phyloP scores from a whole-genome alignment of 1,139 yeast species.

The Debaryomycetaceae sp. region DNA sequence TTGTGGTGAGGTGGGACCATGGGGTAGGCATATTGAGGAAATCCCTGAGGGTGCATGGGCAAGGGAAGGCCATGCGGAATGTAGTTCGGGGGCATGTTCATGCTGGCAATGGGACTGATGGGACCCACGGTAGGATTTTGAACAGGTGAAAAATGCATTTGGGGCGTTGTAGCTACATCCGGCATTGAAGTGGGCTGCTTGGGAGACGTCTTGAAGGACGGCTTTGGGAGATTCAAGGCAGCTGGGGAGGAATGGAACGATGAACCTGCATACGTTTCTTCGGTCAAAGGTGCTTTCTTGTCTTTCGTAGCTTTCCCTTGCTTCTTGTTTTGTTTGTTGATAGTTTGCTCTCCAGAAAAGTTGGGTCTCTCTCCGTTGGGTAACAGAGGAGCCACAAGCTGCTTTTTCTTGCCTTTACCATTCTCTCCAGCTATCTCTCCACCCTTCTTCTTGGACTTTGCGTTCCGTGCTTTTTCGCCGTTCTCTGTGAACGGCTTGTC shows the following conservation, averaged over 20 bases:
- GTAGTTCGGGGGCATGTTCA: conserved; percentile 1
- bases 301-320: conserved; percentile 11
- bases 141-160: conserved; percentile 6
- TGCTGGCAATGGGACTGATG: conserved; percentile 1
- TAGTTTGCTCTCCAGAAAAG: conserved; percentile 12
- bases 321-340: conserved; percentile 8
- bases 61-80: conserved; percentile 2
- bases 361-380: conserved; percentile 36
- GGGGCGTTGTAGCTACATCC: conserved; percentile 7
- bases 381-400: conserved; percentile 13
- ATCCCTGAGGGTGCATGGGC: conserved; percentile 24
- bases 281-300: conserved; percentile 14
- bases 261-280: conserved; percentile 52
- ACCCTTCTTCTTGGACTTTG: background rate
- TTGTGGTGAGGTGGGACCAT: conserved; percentile 1
- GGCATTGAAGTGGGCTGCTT: conserved; percentile 11
- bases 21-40: conserved; percentile 17
- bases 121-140: conserved; percentile 5
- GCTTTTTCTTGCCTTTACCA: background rate
- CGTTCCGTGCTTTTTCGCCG: conserved; percentile 25
- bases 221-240: conserved; percentile 55
- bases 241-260: conserved; percentile 58
- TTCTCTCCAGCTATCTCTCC: background rate
- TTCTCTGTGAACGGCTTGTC: conserved; percentile 22
- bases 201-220: conserved; percentile 42